These are phyloP conservation scores for Cystobasidium tubakii DNA, from an alignment of 768 basidiomycete species.

Conservation along the genomic window DNA sequence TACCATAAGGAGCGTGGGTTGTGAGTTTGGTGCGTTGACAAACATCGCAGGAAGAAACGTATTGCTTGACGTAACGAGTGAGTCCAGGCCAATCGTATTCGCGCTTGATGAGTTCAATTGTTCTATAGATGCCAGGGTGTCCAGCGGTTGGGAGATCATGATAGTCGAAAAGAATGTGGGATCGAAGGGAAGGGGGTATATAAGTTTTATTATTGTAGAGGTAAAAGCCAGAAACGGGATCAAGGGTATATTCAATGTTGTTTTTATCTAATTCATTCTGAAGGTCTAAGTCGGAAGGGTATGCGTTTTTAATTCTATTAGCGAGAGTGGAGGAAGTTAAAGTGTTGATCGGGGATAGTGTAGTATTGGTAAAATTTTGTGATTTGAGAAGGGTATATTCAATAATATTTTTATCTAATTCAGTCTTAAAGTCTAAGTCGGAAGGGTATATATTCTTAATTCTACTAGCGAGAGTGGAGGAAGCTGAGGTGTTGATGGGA, in stretches of 20 bases:
- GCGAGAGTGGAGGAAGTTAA: neutral
- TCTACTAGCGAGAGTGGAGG: neutral
- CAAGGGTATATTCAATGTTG: neutral
- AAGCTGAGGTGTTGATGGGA: neutral
- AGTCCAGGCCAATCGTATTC: neutral
- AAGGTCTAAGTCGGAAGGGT: neutral
- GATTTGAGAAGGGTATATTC: neutral
- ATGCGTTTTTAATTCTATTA: neutral
- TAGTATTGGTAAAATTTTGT: neutral
- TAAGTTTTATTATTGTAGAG: neutral
- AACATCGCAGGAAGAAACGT: neutral
- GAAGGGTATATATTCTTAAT: neutral
- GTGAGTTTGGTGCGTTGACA: slow-evolving; percentile 1
- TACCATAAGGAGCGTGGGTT: neutral
- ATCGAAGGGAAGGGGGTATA: slow-evolving; percentile 6
- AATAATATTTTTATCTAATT: neutral
- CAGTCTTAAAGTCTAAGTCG: neutral
- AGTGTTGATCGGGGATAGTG: neutral
- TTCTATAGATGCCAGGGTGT: neutral
- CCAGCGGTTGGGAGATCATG: neutral
- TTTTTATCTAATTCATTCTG: neutral
- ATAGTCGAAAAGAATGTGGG: slow-evolving; percentile 1
- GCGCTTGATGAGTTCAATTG: slow-evolving; percentile 1
- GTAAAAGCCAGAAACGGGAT: neutral
- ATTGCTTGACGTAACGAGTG: neutral